Evolutionary conservation across 305 asterid genomes (phyloP), one percentile per base, ranked within the genome.

Genomic region (Fraxinus dipetala): DNA sequence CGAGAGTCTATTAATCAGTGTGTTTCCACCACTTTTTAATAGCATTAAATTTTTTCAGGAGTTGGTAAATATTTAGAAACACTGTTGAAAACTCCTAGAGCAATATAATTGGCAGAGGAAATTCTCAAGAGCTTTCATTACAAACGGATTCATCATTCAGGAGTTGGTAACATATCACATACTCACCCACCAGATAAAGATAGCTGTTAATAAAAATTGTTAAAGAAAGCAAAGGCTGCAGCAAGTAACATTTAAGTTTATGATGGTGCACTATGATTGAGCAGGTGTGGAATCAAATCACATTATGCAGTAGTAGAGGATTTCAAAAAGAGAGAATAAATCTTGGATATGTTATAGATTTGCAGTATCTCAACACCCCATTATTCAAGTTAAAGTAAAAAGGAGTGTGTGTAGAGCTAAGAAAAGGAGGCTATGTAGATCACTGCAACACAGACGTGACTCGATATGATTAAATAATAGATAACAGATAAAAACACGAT

Each of bases 161-260:
- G 78, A 86, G 89, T 86, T 85, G 91, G 87, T 85, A 90, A 85
- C 76, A 82, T 76, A 81, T 75, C 83, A 80, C 77, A 83, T 14
- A 81, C 82, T 84, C 82, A 82, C 85, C 88, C 90, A 87, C 90
- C 85, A 83, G 79, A 76, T 81, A 76, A 81, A 78, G 10, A 89
- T 89, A 81, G 85, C 90, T 89, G 90, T 85, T 88, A 88, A 87
- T 54, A 1, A 81, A 1, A 81, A 81, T 74, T 30, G 74, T 6
- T 59, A 83, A 83, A 84, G 59, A 51, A 70, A 65, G 36, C 76
- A 82, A 90, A 90, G 88, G 90, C 94, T 92, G 96, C 90, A 45
- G 40, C 80, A 76, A 83, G 63, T 85, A 81, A 81, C 84, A 81
- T 40, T 82, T 56, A 31, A 69, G 40, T 74, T 36, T 45, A 74